Percentiles rank a stretch among this genome's conserved stretches.
These are phyloP conservation scores for Pezizomycotina sp. DNA, from an alignment of 2,329 filamentous ascomycete species.

Conservation along the genomic window DNA sequence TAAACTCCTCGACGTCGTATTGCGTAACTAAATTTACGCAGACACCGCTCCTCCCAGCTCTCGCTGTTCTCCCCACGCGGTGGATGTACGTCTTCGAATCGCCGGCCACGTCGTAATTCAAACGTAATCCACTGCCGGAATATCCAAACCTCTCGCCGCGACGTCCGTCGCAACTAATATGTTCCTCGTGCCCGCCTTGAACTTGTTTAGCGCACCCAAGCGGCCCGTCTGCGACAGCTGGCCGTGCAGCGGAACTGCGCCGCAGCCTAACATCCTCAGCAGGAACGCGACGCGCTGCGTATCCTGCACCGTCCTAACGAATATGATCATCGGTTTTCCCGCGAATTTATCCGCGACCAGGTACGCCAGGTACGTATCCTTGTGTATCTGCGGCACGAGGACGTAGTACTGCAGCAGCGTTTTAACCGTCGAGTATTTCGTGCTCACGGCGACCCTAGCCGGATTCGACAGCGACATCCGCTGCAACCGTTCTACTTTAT, in stretches of 20 bases:
- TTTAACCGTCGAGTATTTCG: conserved; percentile 79
- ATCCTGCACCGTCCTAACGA: conserved; percentile 82
- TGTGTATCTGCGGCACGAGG: conserved; percentile 70
- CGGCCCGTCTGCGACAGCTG: conserved; percentile 78
- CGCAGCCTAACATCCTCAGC: conserved; percentile 68
- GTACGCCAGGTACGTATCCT: conserved; percentile 79
- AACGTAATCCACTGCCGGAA: conserved; percentile 69
- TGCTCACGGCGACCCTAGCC: conserved; percentile 62
- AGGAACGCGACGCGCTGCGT: conserved; percentile 72
- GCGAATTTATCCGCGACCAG: conserved; percentile 63
- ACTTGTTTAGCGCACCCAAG: conserved; percentile 77
- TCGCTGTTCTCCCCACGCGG: conserved; percentile 82
- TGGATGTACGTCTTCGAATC: conserved; percentile 94
- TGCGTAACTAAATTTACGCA: conserved; percentile 72
- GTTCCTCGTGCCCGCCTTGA: conserved; percentile 60
- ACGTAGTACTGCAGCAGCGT: conserved; percentile 75
- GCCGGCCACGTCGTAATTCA: conserved; percentile 71
- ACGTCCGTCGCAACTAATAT: conserved; percentile 89
- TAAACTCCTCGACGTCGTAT: conserved; percentile 67
- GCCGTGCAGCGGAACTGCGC: conserved; percentile 82
- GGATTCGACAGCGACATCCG: conserved; percentile 76
- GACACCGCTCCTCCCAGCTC: conserved; percentile 74
- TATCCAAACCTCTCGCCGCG: conserved; percentile 82
- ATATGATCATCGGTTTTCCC: conserved; percentile 77
- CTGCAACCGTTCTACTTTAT: conserved; percentile 82